Percentiles rank a stretch among this genome's conserved stretches.
Evolutionary conservation across 257 asterid species (phyloP).

Genomic region (Przewalskia tangutica): DNA sequence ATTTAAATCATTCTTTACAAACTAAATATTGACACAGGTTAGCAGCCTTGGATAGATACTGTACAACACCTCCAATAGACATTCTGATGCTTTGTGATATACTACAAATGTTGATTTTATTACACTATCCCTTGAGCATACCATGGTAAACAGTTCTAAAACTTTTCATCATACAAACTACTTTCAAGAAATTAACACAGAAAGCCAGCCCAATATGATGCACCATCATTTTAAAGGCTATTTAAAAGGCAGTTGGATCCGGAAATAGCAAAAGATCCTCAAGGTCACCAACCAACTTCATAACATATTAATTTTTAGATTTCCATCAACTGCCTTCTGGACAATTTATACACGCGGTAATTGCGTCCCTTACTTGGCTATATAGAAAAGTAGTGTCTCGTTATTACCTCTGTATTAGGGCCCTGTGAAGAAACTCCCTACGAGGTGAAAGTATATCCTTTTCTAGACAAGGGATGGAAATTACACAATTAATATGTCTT

Average conservation of each 20-base stretch:
- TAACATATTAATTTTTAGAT: too few relatives aligned
- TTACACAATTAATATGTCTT: neutral
- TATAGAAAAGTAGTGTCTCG: neutral
- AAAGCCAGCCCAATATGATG: neutral
- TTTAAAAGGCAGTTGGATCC: neutral
- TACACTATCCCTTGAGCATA: neutral
- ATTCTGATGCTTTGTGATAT: neutral
- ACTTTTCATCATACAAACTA: neutral
- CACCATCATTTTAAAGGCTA: neutral
- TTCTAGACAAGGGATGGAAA: neutral
- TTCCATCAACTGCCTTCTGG: neutral
- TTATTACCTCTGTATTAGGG: neutral
- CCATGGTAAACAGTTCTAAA: neutral
- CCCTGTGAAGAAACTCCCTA: neutral
- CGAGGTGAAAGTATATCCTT: neutral
- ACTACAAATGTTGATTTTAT: neutral
- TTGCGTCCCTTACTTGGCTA: neutral
- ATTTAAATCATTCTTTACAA: neutral
- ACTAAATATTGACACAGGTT: neutral
- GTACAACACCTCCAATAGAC: neutral
- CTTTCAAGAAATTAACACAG: neutral
- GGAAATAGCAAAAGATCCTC: neutral
- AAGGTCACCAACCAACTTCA: neutral
- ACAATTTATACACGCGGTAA: neutral
- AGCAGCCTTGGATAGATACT: neutral